phyloP scores from a whole-genome alignment of 2,329 filamentous ascomycete species.

The Orbilia ellipsospora region DNA sequence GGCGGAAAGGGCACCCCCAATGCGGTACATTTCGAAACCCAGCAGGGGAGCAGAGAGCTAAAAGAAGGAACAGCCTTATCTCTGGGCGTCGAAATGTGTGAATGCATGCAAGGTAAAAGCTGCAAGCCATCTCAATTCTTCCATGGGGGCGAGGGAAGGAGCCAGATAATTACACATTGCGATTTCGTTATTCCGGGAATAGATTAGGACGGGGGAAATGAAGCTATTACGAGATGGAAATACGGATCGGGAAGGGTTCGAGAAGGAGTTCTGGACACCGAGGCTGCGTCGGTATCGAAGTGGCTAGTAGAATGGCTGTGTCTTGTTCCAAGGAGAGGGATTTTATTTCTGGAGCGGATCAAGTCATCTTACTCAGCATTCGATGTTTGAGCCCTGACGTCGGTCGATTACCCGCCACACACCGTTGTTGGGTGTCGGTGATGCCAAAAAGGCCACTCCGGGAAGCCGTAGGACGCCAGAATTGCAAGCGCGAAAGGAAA shows the following conservation, averaged over 20 bases:
- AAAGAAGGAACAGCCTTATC: slow-evolving; percentile 47
- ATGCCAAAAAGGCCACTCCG: not conserved
- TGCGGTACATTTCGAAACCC: slow-evolving; percentile 47
- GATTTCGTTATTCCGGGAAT: slow-evolving; percentile 46
- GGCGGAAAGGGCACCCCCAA: slow-evolving; percentile 18
- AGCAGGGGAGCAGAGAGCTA: slow-evolving; percentile 21
- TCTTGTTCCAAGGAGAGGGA: slow-evolving; percentile 28
- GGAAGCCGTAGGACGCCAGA: not conserved
- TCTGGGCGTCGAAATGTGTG: slow-evolving; percentile 26
- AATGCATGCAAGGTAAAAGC: slow-evolving; percentile 18
- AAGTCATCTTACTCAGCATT: slow-evolving; percentile 33
- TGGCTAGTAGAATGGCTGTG: slow-evolving; percentile 54
- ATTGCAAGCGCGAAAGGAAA: not conserved
- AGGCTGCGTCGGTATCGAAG: slow-evolving; percentile 1
- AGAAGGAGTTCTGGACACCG: slow-evolving; percentile 21
- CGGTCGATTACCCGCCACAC: slow-evolving; percentile 19
- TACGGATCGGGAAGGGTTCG: slow-evolving; percentile 52
- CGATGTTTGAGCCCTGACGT: not conserved
- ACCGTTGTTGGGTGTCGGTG: not conserved
- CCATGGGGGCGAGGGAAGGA: slow-evolving; percentile 21
- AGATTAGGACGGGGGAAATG: slow-evolving; percentile 30
- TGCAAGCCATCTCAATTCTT: slow-evolving; percentile 20
- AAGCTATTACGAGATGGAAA: slow-evolving; percentile 55
- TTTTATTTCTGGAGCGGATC: slow-evolving; percentile 5
- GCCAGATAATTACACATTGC: slow-evolving; percentile 51